Evolutionary conservation across 768 basidiomycete genomes (phyloP).

Genomic region (Tephrocybe sp.): DNA sequence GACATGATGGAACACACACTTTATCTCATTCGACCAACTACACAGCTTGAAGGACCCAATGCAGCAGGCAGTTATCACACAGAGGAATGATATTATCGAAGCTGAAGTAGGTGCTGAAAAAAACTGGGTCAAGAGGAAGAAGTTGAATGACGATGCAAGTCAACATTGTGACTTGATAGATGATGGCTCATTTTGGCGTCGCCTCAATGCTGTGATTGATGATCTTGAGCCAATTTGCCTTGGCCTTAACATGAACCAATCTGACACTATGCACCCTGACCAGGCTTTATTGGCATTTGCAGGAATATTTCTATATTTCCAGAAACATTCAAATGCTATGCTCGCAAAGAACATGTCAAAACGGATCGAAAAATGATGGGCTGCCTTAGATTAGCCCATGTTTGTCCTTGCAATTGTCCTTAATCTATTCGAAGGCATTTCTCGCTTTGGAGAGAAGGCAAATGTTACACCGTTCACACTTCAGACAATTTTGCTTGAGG

Average conservation of each 20-base stretch:
- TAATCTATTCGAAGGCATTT: conserved; percentile 25
- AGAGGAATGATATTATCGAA: conserved; percentile 18
- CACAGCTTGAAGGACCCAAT: conserved; percentile 19
- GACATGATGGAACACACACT: conserved; percentile 26
- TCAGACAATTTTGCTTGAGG: not conserved
- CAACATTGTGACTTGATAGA: conserved; percentile 21
- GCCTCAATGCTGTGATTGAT: conserved; percentile 18
- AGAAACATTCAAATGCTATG: conserved; percentile 7
- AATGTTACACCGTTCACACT: not conserved
- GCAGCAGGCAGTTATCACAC: conserved; percentile 16
- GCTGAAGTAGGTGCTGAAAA: conserved; percentile 27
- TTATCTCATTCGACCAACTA: conserved; percentile 21
- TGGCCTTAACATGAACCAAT: conserved; percentile 20
- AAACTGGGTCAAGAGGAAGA: conserved; percentile 18
- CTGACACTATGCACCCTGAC: conserved; percentile 20
- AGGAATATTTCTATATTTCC: conserved; percentile 23
- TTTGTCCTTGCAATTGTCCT: conserved; percentile 25
- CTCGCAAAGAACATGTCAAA: conserved; percentile 20
- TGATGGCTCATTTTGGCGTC: conserved; percentile 16
- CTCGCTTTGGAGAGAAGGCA: conserved; percentile 19
- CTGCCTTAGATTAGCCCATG: conserved; percentile 26
- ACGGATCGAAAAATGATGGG: conserved; percentile 27
- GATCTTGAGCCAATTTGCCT: conserved; percentile 27
- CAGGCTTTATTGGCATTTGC: conserved; percentile 25
- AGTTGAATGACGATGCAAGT: conserved; percentile 16